Evolutionary conservation across 805 yeast genomes (phyloP).

Genomic region (Cyberlindnera xishuangbannaensis): DNA sequence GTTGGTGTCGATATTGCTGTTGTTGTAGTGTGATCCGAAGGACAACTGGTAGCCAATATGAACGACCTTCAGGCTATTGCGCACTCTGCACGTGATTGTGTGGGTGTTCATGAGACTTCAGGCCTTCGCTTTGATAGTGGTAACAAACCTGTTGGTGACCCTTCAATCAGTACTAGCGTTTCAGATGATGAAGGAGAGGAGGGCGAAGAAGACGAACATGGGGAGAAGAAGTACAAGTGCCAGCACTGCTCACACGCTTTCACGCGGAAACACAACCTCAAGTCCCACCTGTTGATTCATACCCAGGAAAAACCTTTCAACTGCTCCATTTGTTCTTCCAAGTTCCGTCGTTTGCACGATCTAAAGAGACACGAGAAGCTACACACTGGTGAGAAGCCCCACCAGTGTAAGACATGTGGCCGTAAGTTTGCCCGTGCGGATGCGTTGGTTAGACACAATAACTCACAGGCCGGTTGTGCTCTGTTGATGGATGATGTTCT

Average conservation of each 20-base stretch:
- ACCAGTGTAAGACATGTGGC: constrained; percentile 52
- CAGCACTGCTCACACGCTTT: constrained; percentile 57
- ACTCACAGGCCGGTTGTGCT: constrained; percentile 32
- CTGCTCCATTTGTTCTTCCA: constrained; percentile 55
- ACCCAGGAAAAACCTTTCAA: constrained; percentile 56
- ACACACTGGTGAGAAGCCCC: constrained; percentile 75
- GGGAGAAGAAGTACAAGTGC: constrained; percentile 31
- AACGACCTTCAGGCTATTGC: too few relatives aligned
- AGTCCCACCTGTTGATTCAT: constrained; percentile 66
- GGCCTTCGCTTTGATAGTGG: too few relatives aligned
- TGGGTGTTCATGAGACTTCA: too few relatives aligned
- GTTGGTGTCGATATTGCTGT: too few relatives aligned
- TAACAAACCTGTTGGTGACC: too few relatives aligned
- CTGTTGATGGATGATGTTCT: constrained; percentile 13
- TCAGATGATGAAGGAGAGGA: too few relatives aligned
- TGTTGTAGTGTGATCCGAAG: too few relatives aligned
- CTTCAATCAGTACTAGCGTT: too few relatives aligned
- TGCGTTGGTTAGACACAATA: constrained; percentile 64
- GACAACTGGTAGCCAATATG: too few relatives aligned
- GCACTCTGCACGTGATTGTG: too few relatives aligned
- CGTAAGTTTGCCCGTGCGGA: constrained; percentile 69
- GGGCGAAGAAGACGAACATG: constrained; percentile 3
- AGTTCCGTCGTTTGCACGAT: constrained; percentile 70
- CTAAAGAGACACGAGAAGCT: constrained; percentile 68
- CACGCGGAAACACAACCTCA: constrained; percentile 69